phyloP scores from a whole-genome alignment of 768 basidiomycete genomes.

The Basidioascus undulatus region DNA sequence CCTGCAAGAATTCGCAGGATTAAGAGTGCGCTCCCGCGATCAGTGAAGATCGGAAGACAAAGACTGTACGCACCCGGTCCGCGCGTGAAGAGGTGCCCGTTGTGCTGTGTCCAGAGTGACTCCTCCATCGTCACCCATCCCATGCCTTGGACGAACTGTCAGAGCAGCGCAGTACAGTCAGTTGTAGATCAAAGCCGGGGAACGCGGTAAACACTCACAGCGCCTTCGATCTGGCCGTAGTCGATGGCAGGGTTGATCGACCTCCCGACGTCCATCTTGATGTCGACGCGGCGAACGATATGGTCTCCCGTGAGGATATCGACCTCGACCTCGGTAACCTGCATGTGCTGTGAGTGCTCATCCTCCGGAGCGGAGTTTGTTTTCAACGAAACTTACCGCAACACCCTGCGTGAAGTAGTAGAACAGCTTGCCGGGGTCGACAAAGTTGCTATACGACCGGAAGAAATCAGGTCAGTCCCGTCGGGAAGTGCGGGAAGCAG shows the following conservation, averaged over 20 bases:
- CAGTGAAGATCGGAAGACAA: background rate
- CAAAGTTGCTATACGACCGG: constrained; percentile 1
- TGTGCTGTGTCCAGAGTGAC: constrained; percentile 8
- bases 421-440: constrained; percentile 8
- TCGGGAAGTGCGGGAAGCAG: background rate
- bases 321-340: constrained; percentile 13
- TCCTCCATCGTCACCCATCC: constrained; percentile 13
- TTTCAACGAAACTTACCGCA: no score
- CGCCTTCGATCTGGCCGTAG: constrained; percentile 14
- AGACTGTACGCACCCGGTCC: constrained; percentile 7
- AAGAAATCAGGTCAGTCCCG: background rate
- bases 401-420: constrained; percentile 11
- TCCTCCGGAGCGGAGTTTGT: no score
- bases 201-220: background rate
- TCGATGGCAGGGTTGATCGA: constrained; percentile 13
- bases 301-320: constrained; percentile 12
- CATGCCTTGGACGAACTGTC: constrained; percentile 7
- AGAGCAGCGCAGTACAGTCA: no score
- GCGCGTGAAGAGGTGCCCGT: constrained; percentile 12
- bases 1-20: background rate
- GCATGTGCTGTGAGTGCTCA: no score
- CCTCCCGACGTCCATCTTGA: constrained; percentile 12
- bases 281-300: constrained; percentile 7
- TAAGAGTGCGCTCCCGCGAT: no score
- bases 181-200: background rate